These are phyloP conservation scores for Dicorynia guianensis DNA, from an alignment of 306 rosid genomes.

Conservation along the genomic window DNA sequence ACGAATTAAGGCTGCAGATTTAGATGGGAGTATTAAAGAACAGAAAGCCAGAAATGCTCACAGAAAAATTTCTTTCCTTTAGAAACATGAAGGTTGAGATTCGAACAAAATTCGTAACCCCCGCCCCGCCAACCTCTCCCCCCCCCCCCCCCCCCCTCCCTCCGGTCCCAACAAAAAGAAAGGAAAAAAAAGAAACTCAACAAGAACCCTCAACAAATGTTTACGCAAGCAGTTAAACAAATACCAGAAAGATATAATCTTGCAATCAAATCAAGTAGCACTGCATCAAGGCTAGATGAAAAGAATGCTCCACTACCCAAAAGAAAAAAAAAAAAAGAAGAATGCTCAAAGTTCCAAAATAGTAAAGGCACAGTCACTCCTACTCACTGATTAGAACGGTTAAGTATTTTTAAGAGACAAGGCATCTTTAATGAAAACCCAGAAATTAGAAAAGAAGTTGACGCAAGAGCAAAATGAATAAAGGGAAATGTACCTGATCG, in stretches of 20 bases:
- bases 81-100: slow-evolving; percentile 11
- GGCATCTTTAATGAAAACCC: not conserved
- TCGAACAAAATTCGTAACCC: not conserved
- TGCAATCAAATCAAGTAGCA: slow-evolving; percentile 26
- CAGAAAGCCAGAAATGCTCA: not conserved
- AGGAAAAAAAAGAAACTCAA: too few species aligned
- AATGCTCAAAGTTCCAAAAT: not conserved
- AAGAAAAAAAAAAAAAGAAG: too few species aligned
- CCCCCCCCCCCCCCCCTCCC: not conserved
- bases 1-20: slow-evolving; percentile 1
- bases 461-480: slow-evolving; percentile 18
- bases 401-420: not conserved
- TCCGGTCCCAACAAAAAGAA: not conserved
- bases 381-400: not conserved
- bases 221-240: not conserved
- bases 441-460: slow-evolving; percentile 10
- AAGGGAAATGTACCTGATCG: slow-evolving; percentile 51
- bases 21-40: slow-evolving; percentile 1
- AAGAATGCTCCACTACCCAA: slow-evolving; percentile 6
- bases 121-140: not conserved
- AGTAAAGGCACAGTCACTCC: not conserved
- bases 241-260: not conserved
- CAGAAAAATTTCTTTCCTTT: not conserved
- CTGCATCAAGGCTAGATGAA: not conserved
- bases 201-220: not conserved